Evolutionary conservation across 2,329 filamentous ascomycete genomes (phyloP).

Genomic region (Cladosporium sp.): DNA sequence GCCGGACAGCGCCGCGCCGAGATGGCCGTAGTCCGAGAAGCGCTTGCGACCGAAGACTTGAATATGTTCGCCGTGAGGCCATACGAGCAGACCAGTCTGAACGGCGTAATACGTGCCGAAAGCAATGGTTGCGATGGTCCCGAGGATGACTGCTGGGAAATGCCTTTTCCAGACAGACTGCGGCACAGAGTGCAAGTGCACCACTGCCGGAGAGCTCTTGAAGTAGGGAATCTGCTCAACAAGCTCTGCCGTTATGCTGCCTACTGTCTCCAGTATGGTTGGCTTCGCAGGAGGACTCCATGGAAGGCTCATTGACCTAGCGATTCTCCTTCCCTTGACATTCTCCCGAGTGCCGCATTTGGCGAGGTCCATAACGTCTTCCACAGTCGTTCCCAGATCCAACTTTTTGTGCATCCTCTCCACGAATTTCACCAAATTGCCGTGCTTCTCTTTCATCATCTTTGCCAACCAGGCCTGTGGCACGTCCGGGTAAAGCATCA

Average conservation of each 20-base stretch:
- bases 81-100: slow-evolving; percentile 22
- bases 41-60: slow-evolving; percentile 33
- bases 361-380: slow-evolving; percentile 20
- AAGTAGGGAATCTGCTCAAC: slow-evolving; percentile 22
- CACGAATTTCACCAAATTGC: slow-evolving; percentile 36
- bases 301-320: slow-evolving; percentile 20
- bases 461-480: slow-evolving; percentile 61
- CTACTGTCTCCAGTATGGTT: slow-evolving; percentile 11
- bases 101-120: slow-evolving; percentile 21
- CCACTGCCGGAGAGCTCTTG: slow-evolving; percentile 6
- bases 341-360: slow-evolving; percentile 10
- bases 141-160: slow-evolving; percentile 19
- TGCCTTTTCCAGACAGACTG: slow-evolving; percentile 19
- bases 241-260: slow-evolving; percentile 15
- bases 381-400: slow-evolving; percentile 21
- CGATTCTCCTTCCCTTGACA: slow-evolving; percentile 5
- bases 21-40: slow-evolving; percentile 31
- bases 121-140: slow-evolving; percentile 17
- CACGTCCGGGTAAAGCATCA: slow-evolving; percentile 63
- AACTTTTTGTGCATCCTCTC: slow-evolving; percentile 29
- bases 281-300: slow-evolving; percentile 19
- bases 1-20: slow-evolving; percentile 32
- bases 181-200: not conserved
- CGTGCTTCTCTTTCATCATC: slow-evolving; percentile 49
- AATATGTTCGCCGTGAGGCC: slow-evolving; percentile 30